Base-by-base conservation (phyloP, 257 asterid genomes). In the Haberlea rhodopensis region DNA sequence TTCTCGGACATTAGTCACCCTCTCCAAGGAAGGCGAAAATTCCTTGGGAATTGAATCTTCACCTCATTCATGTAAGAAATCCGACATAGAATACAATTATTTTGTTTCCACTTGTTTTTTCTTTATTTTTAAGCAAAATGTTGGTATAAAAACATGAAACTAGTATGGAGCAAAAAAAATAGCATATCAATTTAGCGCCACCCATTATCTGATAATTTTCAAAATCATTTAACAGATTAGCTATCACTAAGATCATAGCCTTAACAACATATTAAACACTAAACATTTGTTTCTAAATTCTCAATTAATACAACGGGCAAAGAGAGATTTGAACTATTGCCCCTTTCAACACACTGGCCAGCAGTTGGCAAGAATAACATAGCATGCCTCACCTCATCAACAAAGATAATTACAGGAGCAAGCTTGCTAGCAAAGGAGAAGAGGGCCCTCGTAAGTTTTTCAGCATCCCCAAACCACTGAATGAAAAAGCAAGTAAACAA, bases 391-490 rank as follows among this genome's bases (percentile, higher is more conserved):
- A 94, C 99, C 96, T 94, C 99, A 79, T 94, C 99, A 49, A 94
- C 86, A 69, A 94, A 94, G 72, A 94, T 94, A 31, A 94, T 90
- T 32, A 90, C 99, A 67, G 99, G 97, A 71, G 96, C 86, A 74
- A 94, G 82, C 81, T 84, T 90, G 87, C 95, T 86, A 60, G 99
- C 97, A 79, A 90, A 94, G 65, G 99, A 94, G 82, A 94, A 94
- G 57, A 94, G 96, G 43, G 95, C 95, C 82, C 76, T 85, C 6
- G 97, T 94, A 63, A 94, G 95, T 75, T 94, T 94, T 75, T 94
- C 99, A 65, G 97, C 97, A 57, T 94, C 99, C 62, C 99, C 99
- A 79, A 94, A 94, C 99, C 99, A 94, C 99, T 94, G 91, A 82
- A 90, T 31, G 63, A 64, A 57, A 71, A 78, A 66, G 75, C 76